These are phyloP conservation scores for Cornus controversa DNA, from an alignment of 148 eudicot species.

Conservation along the genomic window DNA sequence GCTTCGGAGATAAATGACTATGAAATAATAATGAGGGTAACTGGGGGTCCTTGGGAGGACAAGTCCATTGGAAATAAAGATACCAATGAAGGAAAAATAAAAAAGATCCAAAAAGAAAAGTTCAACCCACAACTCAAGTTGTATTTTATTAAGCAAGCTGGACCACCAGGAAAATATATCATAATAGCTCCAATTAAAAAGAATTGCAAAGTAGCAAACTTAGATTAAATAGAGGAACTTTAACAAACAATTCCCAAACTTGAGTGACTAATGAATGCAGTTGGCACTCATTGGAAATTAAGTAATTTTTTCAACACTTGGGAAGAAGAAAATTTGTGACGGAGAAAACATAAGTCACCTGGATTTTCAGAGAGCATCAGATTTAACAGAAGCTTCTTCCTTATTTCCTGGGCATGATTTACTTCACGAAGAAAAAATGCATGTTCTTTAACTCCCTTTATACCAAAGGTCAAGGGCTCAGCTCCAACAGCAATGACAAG, in stretches of 20 bases:
- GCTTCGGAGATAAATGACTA: not conserved
- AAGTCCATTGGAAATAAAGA: not conserved
- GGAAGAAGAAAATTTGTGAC: not conserved
- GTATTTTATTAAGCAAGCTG: not conserved
- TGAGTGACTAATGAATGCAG: not conserved
- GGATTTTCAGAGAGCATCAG: slow-evolving; percentile 88
- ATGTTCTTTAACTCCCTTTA: slow-evolving; percentile 83
- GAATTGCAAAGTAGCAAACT: not conserved
- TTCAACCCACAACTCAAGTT: not conserved
- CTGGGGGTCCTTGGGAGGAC: not conserved
- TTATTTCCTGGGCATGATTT: slow-evolving; percentile 82
- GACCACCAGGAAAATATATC: not conserved
- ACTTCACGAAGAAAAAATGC: slow-evolving; percentile 90
- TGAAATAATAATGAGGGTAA: not conserved
- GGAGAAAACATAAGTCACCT: slow-evolving; percentile 36
- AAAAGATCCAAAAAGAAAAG: not conserved
- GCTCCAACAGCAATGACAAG: slow-evolving; percentile 88
- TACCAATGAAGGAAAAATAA: not conserved
- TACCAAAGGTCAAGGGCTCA: slow-evolving; percentile 82
- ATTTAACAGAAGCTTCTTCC: slow-evolving; percentile 76
- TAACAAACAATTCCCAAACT: not conserved
- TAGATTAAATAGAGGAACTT: not conserved
- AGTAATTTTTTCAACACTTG: not conserved
- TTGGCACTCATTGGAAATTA: not conserved
- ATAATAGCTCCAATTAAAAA: not conserved